Conservation (phyloP, 2,329 filamentous ascomycete genomes). For the Fusarium foetens region DNA sequence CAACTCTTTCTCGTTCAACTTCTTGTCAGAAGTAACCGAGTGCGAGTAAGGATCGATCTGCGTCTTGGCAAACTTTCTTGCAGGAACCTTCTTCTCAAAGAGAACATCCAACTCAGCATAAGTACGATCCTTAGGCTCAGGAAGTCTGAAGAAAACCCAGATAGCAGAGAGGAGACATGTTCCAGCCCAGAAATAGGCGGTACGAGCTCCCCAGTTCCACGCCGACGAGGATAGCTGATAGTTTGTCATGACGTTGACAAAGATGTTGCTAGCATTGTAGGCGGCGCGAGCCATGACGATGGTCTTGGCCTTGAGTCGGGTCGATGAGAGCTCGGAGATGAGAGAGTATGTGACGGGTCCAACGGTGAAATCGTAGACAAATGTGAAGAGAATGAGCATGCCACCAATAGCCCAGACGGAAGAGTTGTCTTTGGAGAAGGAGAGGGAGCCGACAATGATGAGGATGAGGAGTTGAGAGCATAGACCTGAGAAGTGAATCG, state of each 20-base stretch:
- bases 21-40: constrained; percentile 5
- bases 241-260: constrained; percentile 61
- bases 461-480: constrained; percentile 54
- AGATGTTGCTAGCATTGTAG: constrained; percentile 60
- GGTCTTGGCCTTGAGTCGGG: constrained; percentile 64
- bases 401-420: constrained; percentile 57
- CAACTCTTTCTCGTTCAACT: constrained; percentile 20
- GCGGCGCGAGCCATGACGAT: constrained; percentile 60
- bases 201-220: constrained; percentile 61
- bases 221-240: constrained; percentile 59
- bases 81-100: constrained; percentile 52
- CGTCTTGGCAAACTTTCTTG: constrained; percentile 54
- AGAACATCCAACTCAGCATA: constrained; percentile 58
- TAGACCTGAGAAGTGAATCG: constrained; percentile 59
- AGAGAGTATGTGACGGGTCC: constrained; percentile 65
- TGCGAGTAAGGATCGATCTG: constrained; percentile 51
- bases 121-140: constrained; percentile 62
- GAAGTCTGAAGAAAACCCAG: constrained; percentile 62
- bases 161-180: constrained; percentile 59
- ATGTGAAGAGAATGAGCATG: constrained; percentile 63
- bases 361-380: constrained; percentile 64
- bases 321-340: constrained; percentile 63
- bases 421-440: constrained; percentile 48
- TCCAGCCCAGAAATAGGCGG: constrained; percentile 59
- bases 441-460: constrained; percentile 53